Percentiles rank a stretch among this genome's conserved stretches.
Conservation (phyloP, 1,284 basidiomycete species). For the Austroboletus novae-zelandiae region DNA sequence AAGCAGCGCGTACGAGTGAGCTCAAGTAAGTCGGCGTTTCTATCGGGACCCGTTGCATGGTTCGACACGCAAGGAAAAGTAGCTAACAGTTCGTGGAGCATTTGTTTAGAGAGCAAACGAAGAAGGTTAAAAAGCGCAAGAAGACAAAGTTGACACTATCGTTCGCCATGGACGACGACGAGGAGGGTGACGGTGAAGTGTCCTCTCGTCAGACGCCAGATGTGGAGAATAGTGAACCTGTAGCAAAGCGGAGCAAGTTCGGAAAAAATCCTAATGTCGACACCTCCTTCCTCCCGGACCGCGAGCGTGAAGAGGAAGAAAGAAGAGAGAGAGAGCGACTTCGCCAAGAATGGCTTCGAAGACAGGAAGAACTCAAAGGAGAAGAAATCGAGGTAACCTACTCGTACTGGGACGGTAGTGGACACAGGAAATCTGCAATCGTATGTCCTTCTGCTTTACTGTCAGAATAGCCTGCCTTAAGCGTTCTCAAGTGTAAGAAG, state of each 20-base stretch:
- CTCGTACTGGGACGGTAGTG: constrained; percentile 98
- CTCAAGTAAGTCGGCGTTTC: constrained; percentile 65
- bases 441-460: constrained; percentile 48
- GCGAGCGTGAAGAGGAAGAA: constrained; percentile 92
- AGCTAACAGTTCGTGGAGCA: constrained; percentile 76
- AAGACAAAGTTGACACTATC: constrained; percentile 80
- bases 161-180: constrained; percentile 82
- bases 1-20: constrained; percentile 80
- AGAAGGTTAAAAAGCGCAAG: constrained; percentile 89
- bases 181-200: constrained; percentile 40
- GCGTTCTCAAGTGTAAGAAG: constrained; percentile 80
- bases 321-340: constrained; percentile 85
- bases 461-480: constrained; percentile 1
- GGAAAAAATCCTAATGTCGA: constrained; percentile 97
- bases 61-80: constrained; percentile 28
- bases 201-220: constrained; percentile 39
- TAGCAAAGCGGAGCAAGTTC: constrained; percentile 72
- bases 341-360: constrained; percentile 85
- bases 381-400: constrained; percentile 93
- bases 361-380: constrained; percentile 85
- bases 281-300: constrained; percentile 97
- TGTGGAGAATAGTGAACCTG: constrained; percentile 40
- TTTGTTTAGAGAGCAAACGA: constrained; percentile 81
- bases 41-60: background rate
- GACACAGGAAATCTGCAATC: constrained; percentile 89